Evolutionary conservation across 2,329 filamentous ascomycete species (phyloP), one percentile per base, ranked within the genome.

Genomic region (Elsinoe fawcettii): DNA sequence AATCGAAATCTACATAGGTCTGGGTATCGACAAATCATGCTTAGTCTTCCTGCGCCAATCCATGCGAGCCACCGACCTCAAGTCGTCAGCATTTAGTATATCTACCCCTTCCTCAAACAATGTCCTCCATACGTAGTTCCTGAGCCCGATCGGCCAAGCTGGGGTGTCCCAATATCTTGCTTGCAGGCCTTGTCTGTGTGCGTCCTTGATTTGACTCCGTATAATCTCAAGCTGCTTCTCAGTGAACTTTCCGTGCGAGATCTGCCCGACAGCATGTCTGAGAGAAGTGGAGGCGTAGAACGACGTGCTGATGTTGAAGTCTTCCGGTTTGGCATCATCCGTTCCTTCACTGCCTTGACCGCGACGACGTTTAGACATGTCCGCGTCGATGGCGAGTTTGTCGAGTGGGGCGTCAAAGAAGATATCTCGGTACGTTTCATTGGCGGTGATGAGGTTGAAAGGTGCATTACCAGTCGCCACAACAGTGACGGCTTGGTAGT

Each of bases 201-300:
- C 80, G 6, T 73, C 75, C 0, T 69, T 69, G 39, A 83, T 76
- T 64, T 83, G 80, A 1, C 70, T 70, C 27, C 79, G 70, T 58
- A 84, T 71, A 11, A 69, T 65, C 0, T 73, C 63, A 49, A 78
- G 66, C 61, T 83, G 80, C 3, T 62, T 57, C 1, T 66, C 57
- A 0, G 72, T 76, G 1, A 87, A 66, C 2, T 70, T 71, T 3
- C 75, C 77, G 65, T 67, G 75, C 73, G 68, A 76, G 46, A 67
- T 60, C 59, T 64, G 65, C 3, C 68, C 85, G 12, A 88, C 74
- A 1, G 77, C 67, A 2, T 68, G 65, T 16, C 68, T 70, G 65
- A 88, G 84, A 14, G 80, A 77, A 2, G 78, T 76, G 49, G 80
- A 84, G 16, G 85, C 82, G 67, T 87, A 88, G 70, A 82, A 84